Evolutionary conservation across 192 early-diverging fungal species (phyloP), one percentile per base, ranked within the genome.

Genomic region (Ambispora gerdemannii): DNA sequence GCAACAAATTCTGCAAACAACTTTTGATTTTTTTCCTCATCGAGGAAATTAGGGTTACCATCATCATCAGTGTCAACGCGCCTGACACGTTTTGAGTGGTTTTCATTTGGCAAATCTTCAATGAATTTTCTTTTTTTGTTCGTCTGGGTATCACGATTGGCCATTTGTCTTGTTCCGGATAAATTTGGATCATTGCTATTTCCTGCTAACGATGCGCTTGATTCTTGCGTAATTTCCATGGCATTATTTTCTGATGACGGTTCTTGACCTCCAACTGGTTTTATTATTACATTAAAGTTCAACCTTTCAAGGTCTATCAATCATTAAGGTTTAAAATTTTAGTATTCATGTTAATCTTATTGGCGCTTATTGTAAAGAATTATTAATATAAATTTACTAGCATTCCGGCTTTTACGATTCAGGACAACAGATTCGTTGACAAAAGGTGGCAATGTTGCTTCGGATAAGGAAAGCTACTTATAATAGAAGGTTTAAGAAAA

Each of bases 331-430:
- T n/a, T n/a, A n/a, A n/a, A n/a, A n/a, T n/a, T n/a, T n/a, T n/a
- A n/a, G n/a, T n/a, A n/a, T n/a, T n/a, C n/a, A n/a, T n/a, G n/a
- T n/a, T n/a, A n/a, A n/a, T n/a, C n/a, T n/a, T n/a, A n/a, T n/a
- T n/a, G n/a, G n/a, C n/a, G n/a, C n/a, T n/a, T n/a, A n/a, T n/a
- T n/a, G n/a, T n/a, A n/a, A n/a, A n/a, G n/a, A n/a, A n/a, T n/a
- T n/a, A n/a, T 43, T 15, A 43, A 43, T 6, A 10, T 43, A 24
- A 49, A 10, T 47, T 34, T 20, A 72, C 71, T 62, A 61, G 65
- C 61, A 25, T 72, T 72, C 25, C 71, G 50, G 36, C 71, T 72
- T 50, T 36, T 71, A 35, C 65, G 63, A 11, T 51, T 66, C 36
- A 62, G 71, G 0, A 72, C 35, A 51, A 65, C 25, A n/a, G 30